phyloP scores from a whole-genome alignment of 495 filamentous ascomycete species.

The Xylaria cubensis region DNA sequence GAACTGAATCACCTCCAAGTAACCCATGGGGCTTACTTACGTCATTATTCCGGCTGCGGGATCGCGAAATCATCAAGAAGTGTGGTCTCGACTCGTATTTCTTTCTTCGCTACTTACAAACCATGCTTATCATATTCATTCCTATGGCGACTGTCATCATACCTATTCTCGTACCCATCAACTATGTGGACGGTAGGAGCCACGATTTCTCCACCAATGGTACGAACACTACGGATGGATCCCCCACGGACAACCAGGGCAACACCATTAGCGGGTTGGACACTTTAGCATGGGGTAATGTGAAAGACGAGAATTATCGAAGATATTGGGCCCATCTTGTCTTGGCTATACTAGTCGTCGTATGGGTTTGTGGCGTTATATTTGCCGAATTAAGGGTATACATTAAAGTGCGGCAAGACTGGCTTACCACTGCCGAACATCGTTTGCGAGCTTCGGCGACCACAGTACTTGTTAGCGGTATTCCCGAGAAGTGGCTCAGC shows the following conservation, averaged over 20 bases:
- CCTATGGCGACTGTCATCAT: slow-evolving; percentile 80
- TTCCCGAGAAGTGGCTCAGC: slow-evolving; percentile 87
- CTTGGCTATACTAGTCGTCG: slow-evolving; percentile 78
- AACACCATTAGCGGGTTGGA: slow-evolving; percentile 72
- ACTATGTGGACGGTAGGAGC: slow-evolving; percentile 75
- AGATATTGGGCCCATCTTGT: slow-evolving; percentile 91
- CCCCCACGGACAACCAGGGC: slow-evolving; percentile 41
- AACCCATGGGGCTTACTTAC: slow-evolving; percentile 73
- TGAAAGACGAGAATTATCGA: slow-evolving; percentile 68
- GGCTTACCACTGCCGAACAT: slow-evolving; percentile 94
- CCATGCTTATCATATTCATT: slow-evolving; percentile 90
- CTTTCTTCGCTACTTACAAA: slow-evolving; percentile 93
- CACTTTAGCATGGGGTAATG: slow-evolving; percentile 87
- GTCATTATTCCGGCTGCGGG: slow-evolving; percentile 76
- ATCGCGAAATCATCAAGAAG: slow-evolving; percentile 91
- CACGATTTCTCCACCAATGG: slow-evolving; percentile 49
- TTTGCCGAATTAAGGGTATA: slow-evolving; percentile 89
- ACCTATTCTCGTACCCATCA: slow-evolving; percentile 86
- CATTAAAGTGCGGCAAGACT: slow-evolving; percentile 91
- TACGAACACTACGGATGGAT: slow-evolving; percentile 24
- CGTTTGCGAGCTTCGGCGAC: slow-evolving; percentile 94
- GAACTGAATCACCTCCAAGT: slow-evolving; percentile 72
- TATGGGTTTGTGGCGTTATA: slow-evolving; percentile 88
- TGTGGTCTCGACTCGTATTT: slow-evolving; percentile 98
- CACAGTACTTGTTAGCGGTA: slow-evolving; percentile 89